phyloP scores from a whole-genome alignment of 441 rosid genomes.

The Metrosideros polymorpha region DNA sequence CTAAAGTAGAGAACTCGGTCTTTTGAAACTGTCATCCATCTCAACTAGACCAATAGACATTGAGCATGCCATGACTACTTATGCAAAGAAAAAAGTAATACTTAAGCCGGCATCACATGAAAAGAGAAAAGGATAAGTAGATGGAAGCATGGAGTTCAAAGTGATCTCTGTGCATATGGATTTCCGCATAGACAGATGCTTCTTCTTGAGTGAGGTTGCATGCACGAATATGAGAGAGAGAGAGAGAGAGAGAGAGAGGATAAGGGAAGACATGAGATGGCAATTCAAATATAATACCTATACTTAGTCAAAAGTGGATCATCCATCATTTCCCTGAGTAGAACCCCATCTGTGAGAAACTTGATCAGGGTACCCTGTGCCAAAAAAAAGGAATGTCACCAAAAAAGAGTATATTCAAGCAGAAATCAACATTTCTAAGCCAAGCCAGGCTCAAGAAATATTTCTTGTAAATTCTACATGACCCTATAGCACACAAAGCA shows the following conservation, averaged over 20 bases:
- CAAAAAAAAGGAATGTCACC: slow-evolving; percentile 14
- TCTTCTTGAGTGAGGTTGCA: not conserved
- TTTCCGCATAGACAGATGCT: not conserved
- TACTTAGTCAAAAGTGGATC: slow-evolving; percentile 97
- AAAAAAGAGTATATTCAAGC: not conserved
- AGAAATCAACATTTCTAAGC: not conserved
- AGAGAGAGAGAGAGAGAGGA: not conserved
- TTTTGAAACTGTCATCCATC: not conserved
- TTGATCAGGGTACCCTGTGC: slow-evolving; percentile 59
- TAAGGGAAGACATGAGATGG: not conserved
- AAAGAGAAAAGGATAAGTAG: not conserved
- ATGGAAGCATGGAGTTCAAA: not conserved
- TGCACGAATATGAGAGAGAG: not conserved
- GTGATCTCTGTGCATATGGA: not conserved
- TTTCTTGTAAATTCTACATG: not conserved
- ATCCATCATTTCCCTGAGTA: slow-evolving; percentile 97
- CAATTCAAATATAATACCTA: slow-evolving; percentile 35
- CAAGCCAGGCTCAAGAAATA: not conserved
- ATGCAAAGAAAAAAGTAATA: not conserved
- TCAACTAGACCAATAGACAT: not conserved
- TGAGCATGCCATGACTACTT: not conserved
- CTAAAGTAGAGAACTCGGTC: not conserved
- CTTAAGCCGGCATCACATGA: not conserved
- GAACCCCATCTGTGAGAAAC: slow-evolving; percentile 94
- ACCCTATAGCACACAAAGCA: not conserved